Evolutionary conservation across 2,329 filamentous ascomycete species (phyloP), one percentile per base, ranked within the genome.

Genomic region (Penicillium vulpinum): DNA sequence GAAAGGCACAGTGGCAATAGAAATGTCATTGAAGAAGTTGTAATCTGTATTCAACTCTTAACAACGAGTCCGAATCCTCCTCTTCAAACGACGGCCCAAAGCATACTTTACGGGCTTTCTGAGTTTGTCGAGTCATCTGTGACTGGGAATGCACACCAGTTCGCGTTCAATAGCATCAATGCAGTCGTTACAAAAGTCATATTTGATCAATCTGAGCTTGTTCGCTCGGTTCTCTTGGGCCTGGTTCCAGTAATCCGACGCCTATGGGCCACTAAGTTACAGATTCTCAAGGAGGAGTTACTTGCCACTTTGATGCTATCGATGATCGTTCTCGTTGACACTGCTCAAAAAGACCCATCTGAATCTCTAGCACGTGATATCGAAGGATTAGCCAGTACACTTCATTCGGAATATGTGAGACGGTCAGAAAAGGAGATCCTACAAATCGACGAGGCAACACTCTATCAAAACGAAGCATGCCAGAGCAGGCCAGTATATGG

Each of bases 321-420:
- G 61, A 77, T 90, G 44, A 81, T 89, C 62, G 77, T 83, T 56
- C 68, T 89, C 31, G 71, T 82, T 26, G 77, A 82, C 50, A 70
- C 69, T 59, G 39, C 62, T 54, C 62, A 62, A 50, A 63, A 73
- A 70, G 58, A 63, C 76, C 62, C 72, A 67, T 55, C 70, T 65
- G 53, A 73, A 80, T 54, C 71, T 74, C 28, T 78, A 67, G 43
- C 73, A 18, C 66, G 63, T 13, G 81, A 62, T 53, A 62, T 96
- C 6, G 84, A 88, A 61, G 83, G 83, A n/a, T 73, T 97, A 2
- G 70, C 87, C 33, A 87, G 92, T 43, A 80, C 83, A 4, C 75
- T 99, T n/a, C 88, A 88, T 78, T 77, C 77, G 9, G 93, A 97
- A 67, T 97, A 97, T 73, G 81, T 85, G 4, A 87, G 81, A 61